phyloP scores from a whole-genome alignment of 768 basidiomycete species.

The Infundibulicybe gibba region DNA sequence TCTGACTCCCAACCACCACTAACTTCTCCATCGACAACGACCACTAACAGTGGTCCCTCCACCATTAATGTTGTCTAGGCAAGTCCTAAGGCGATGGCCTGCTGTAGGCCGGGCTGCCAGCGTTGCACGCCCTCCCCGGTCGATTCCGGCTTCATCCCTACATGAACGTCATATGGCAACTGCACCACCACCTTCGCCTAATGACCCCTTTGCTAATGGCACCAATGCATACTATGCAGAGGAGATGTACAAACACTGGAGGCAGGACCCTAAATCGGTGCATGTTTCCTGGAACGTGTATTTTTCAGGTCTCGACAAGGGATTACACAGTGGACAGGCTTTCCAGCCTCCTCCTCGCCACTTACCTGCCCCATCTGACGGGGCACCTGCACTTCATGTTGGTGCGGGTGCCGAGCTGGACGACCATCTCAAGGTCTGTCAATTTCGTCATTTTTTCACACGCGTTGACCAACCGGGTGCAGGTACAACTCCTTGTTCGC shows the following conservation, averaged over 20 bases:
- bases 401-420: slow-evolving; percentile 76
- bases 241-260: slow-evolving; percentile 95
- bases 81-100: slow-evolving; percentile 28
- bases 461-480: slow-evolving; percentile 4
- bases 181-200: slow-evolving; percentile 57
- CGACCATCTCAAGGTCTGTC: slow-evolving; percentile 86
- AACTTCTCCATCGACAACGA: no score
- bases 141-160: slow-evolving; percentile 4
- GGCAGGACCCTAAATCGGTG: slow-evolving; percentile 85
- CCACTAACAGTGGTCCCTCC: no score
- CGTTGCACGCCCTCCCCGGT: slow-evolving; percentile 5
- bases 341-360: slow-evolving; percentile 81
- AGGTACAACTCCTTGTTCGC: slow-evolving; percentile 97
- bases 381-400: slow-evolving; percentile 72
- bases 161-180: slow-evolving; percentile 40
- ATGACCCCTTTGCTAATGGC: slow-evolving; percentile 89
- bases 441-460: slow-evolving; percentile 3
- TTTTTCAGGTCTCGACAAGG: slow-evolving; percentile 90
- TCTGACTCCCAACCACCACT: no score
- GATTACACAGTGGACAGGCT: slow-evolving; percentile 72
- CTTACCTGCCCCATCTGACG: slow-evolving; percentile 70
- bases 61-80: slow-evolving; percentile 27
- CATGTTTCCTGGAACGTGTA: slow-evolving; percentile 95
- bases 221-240: slow-evolving; percentile 95
- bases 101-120: slow-evolving; percentile 13